phyloP scores from a whole-genome alignment of 2,329 filamentous ascomycete species.

The Diaporthe eres region DNA sequence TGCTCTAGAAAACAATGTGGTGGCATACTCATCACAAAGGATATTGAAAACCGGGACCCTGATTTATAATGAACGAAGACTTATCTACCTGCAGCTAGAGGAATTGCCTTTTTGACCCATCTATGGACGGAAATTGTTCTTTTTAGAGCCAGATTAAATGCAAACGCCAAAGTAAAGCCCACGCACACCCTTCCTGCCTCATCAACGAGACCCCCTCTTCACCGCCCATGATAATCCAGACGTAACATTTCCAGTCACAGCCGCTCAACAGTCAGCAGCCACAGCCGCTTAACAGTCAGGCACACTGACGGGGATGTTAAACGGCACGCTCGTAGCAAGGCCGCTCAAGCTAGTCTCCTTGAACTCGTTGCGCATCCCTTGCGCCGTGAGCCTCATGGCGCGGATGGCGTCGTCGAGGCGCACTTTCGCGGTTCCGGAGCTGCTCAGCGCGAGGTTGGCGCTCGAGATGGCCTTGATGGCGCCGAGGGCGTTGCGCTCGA shows the following conservation, averaged over 20 bases:
- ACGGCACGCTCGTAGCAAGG: conserved; percentile 63
- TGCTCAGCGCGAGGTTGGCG: conserved; percentile 63
- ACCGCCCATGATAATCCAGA: neutral
- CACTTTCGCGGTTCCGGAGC: conserved; percentile 62
- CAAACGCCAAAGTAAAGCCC: neutral
- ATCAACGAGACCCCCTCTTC: neutral
- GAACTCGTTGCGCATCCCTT: conserved; percentile 67
- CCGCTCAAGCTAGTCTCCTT: conserved; percentile 67
- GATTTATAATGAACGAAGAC: no score
- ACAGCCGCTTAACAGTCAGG: conserved; percentile 59
- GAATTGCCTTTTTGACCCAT: neutral
- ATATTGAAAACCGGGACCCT: no score
- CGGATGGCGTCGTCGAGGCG: conserved; percentile 65
- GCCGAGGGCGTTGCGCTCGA: conserved; percentile 65
- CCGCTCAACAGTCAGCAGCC: conserved; percentile 57
- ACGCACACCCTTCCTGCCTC: accelerated
- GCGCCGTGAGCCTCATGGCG: conserved; percentile 64
- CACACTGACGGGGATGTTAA: conserved; percentile 66
- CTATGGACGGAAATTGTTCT: neutral
- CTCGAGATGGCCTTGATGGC: conserved; percentile 66
- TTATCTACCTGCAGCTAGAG: neutral
- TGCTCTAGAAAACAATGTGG: no score
- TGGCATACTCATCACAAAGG: no score
- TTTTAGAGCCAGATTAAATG: neutral
- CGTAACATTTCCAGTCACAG: neutral